Percentiles rank a stretch among this genome's conserved stretches.
These are phyloP conservation scores for Oryza glumipatula DNA, from an alignment of 176 grass and related monocot species.

Conservation along the genomic window DNA sequence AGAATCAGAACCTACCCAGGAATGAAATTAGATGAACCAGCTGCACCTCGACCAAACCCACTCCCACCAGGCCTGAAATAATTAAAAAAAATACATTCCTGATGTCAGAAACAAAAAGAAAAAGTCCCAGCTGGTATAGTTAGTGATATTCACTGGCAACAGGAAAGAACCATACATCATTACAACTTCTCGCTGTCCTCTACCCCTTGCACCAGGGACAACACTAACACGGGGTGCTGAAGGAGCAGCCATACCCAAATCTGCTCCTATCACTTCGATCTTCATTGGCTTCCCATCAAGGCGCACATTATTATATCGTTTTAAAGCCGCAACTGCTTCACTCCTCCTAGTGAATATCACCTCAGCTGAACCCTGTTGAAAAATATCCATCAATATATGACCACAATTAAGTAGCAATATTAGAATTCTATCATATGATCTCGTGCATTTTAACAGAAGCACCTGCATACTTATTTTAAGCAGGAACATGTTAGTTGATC, in stretches of 20 bases:
- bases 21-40: slow-evolving; percentile 57
- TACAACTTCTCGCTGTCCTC: slow-evolving; percentile 82
- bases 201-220: slow-evolving; percentile 61
- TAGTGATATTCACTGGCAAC: slow-evolving; percentile 7
- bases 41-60: slow-evolving; percentile 48
- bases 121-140: neutral
- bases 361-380: slow-evolving; percentile 88
- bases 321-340: slow-evolving; percentile 81
- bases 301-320: slow-evolving; percentile 89
- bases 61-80: slow-evolving; percentile 52
- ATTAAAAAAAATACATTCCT: neutral
- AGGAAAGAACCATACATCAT: slow-evolving; percentile 76
- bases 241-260: slow-evolving; percentile 53
- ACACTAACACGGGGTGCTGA: slow-evolving; percentile 61
- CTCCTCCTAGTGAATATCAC: slow-evolving; percentile 84
- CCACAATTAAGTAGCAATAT: neutral
- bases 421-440: neutral
- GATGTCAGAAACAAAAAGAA: neutral
- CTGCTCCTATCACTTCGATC: slow-evolving; percentile 85
- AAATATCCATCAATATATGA: slow-evolving; percentile 33
- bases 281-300: slow-evolving; percentile 97
- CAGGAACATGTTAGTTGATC: neutral
- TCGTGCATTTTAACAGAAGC: slow-evolving; percentile 3
- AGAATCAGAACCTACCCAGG: slow-evolving; percentile 59
- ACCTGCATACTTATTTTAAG: neutral